Evolutionary conservation across 805 yeast species (phyloP).

Genomic region (Saturnispora saitoi): DNA sequence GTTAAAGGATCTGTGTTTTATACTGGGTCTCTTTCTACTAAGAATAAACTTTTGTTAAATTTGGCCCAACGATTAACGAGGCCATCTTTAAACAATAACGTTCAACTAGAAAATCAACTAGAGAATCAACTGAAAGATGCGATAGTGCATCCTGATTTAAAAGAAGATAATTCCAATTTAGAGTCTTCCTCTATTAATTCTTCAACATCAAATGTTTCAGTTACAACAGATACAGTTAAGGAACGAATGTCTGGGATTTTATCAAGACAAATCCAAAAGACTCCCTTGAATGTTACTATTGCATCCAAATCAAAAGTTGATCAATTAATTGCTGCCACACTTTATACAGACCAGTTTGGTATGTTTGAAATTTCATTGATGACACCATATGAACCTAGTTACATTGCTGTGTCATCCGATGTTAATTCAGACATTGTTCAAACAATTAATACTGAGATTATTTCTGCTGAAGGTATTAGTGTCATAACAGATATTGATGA

Average conservation of each 20-base stretch:
- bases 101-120: conserved; percentile 27
- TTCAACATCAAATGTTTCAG: conserved; percentile 8
- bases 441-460: conserved; percentile 37
- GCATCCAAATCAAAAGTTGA: conserved; percentile 37
- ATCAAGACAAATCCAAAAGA: conserved; percentile 53
- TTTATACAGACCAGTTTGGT: conserved; percentile 60
- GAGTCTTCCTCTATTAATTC: conserved; percentile 19
- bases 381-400: conserved; percentile 54
- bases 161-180: neutral
- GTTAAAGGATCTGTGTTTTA: conserved; percentile 65
- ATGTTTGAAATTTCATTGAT: conserved; percentile 46
- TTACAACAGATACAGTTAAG: conserved; percentile 33
- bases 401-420: conserved; percentile 42
- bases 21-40: conserved; percentile 64
- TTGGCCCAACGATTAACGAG: conserved; percentile 62
- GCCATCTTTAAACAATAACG: conserved; percentile 18
- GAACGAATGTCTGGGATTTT: conserved; percentile 65
- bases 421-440: conserved; percentile 40
- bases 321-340: conserved; percentile 26
- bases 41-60: conserved; percentile 59
- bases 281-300: conserved; percentile 45
- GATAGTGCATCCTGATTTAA: conserved; percentile 22
- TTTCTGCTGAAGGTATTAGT: conserved; percentile 45
- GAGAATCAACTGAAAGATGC: conserved; percentile 32
- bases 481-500: conserved; percentile 91